Evolutionary conservation across 108 stramenopile genomes (phyloP).

Genomic region (Conticribra weissflogii): DNA sequence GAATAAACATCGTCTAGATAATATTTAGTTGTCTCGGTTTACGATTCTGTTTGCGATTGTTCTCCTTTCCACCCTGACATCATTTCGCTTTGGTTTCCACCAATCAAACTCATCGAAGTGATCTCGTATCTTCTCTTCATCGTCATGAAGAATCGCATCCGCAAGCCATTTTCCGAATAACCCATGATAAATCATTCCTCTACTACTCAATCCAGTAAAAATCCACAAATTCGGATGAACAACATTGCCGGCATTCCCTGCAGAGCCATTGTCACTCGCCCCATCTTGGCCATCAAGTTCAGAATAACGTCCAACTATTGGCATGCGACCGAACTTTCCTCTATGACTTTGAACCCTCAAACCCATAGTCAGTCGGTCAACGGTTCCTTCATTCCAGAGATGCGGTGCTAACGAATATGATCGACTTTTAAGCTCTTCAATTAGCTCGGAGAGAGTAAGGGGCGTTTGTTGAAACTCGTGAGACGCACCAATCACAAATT

Average conservation of each 20-base stretch:
- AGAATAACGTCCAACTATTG: slow-evolving; percentile 65
- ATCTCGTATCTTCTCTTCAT: slow-evolving; percentile 29
- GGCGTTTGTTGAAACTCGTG: slow-evolving; percentile 72
- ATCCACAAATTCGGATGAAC: slow-evolving; percentile 65
- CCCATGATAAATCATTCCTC: slow-evolving; percentile 85
- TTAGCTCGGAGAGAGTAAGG: slow-evolving; percentile 48
- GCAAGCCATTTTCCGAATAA: slow-evolving; percentile 71
- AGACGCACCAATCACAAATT: slow-evolving; percentile 79
- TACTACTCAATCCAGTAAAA: slow-evolving; percentile 80
- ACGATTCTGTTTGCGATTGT: not conserved
- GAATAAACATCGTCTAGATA: no score
- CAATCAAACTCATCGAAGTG: slow-evolving; percentile 49
- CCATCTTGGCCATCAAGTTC: slow-evolving; percentile 8
- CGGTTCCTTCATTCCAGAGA: slow-evolving; percentile 67
- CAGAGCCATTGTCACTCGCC: not conserved
- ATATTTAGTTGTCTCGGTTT: not conserved
- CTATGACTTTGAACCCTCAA: slow-evolving; percentile 77
- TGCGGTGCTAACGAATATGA: slow-evolving; percentile 58
- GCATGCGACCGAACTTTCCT: slow-evolving; percentile 73
- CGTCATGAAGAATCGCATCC: slow-evolving; percentile 48
- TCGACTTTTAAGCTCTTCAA: slow-evolving; percentile 55
- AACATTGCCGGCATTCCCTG: not conserved
- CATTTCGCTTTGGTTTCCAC: slow-evolving; percentile 35
- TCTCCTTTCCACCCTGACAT: not conserved
- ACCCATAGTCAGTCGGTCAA: slow-evolving; percentile 63